Evolutionary conservation across 257 asterid species (phyloP).

Genomic region (Marsdenia floribunda): DNA sequence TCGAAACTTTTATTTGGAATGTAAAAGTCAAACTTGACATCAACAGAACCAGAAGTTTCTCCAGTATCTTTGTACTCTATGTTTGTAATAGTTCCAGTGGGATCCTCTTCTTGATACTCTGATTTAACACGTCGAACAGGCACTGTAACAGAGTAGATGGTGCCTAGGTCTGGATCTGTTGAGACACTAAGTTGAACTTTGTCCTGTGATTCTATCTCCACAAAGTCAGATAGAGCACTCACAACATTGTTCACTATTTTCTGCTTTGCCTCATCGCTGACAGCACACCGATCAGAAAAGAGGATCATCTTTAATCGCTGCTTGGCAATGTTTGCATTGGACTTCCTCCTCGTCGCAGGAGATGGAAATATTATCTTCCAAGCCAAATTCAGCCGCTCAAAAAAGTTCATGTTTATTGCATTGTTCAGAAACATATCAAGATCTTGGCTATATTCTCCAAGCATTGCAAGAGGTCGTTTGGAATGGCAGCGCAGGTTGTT

Average conservation of each 20-base stretch:
- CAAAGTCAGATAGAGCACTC: conserved; percentile 72
- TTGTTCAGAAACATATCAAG: conserved; percentile 68
- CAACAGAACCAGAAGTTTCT: conserved; percentile 77
- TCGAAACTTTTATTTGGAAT: conserved; percentile 53
- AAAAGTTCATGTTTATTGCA: conserved; percentile 65
- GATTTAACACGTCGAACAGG: conserved; percentile 65
- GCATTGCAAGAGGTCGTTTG: conserved; percentile 48
- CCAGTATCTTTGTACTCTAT: conserved; percentile 79
- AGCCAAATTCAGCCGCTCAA: conserved; percentile 82
- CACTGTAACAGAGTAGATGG: conserved; percentile 79
- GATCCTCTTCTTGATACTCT: conserved; percentile 73
- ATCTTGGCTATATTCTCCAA: conserved; percentile 60
- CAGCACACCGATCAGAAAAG: conserved; percentile 91
- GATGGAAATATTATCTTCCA: conserved; percentile 94
- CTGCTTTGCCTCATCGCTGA: conserved; percentile 92
- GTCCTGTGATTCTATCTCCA: conserved; percentile 91
- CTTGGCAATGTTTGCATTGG: conserved; percentile 87
- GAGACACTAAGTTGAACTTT: conserved; percentile 85
- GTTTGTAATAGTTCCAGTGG: conserved; percentile 64
- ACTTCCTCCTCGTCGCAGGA: conserved; percentile 44
- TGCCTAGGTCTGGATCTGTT: conserved; percentile 83
- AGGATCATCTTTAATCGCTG: conserved; percentile 91
- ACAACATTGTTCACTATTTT: conserved; percentile 80
- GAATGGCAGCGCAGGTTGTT: conserved; percentile 49
- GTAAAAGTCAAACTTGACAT: conserved; percentile 88